A percentile compares a stretch with the other conserved stretches of the same genome.
phyloP scores from a whole-genome alignment of 1,139 yeast species.

The Blastobotrys buckinghamii region DNA sequence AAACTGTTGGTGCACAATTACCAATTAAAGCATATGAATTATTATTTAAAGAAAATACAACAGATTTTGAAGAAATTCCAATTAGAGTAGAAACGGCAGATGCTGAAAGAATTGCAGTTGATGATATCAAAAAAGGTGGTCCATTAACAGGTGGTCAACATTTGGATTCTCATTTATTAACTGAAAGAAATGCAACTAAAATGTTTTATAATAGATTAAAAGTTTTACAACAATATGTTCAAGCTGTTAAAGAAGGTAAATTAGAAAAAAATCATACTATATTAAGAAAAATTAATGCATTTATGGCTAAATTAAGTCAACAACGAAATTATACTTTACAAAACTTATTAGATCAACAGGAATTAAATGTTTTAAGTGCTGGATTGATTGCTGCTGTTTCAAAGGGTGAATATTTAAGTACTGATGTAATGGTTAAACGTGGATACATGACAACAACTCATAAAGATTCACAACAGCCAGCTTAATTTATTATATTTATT shows the following conservation, averaged over 20 bases:
- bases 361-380: conserved; percentile 23
- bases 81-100: conserved; percentile 31
- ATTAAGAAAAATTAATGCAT: conserved; percentile 25
- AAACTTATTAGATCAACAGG: conserved; percentile 20
- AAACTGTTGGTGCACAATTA: conserved; percentile 18
- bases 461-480: too few species aligned
- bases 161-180: conserved; percentile 24
- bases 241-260: conserved; percentile 18
- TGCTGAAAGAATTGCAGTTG: conserved; percentile 35
- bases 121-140: conserved; percentile 29
- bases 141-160: conserved; percentile 14
- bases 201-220: conserved; percentile 28
- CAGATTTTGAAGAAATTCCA: conserved; percentile 23
- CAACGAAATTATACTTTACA: conserved; percentile 11
- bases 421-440: conserved; percentile 11
- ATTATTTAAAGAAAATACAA: conserved; percentile 20
- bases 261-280: conserved; percentile 22
- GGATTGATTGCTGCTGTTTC: conserved; percentile 23
- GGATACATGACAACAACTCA: not conserved
- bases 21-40: conserved; percentile 31
- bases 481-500: too few species aligned
- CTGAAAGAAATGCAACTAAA: conserved; percentile 29
- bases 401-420: conserved; percentile 17
- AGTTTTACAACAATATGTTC: conserved; percentile 24
- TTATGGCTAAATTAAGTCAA: conserved; percentile 20